Percentiles rank a stretch among this genome's conserved stretches.
These are phyloP conservation scores for Didymosphaeria variabile DNA, from an alignment of 2,329 filamentous ascomycete species.

Conservation along the genomic window DNA sequence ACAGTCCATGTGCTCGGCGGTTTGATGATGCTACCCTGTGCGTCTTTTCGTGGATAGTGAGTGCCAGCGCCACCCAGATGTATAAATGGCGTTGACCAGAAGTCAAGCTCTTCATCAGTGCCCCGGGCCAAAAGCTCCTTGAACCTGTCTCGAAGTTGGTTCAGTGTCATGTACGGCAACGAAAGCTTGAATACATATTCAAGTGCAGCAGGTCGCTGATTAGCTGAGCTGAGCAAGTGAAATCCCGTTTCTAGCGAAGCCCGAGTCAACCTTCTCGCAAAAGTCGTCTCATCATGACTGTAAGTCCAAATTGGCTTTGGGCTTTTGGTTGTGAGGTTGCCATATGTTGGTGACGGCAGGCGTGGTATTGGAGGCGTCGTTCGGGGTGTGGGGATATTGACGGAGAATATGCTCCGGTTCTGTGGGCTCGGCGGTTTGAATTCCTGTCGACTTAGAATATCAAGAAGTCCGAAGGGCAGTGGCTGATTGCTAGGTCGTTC, in stretches of 20 bases:
- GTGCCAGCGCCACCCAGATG: conserved; percentile 74
- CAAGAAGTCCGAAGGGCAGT: conserved; percentile 44
- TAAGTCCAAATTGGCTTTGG: conserved; percentile 61
- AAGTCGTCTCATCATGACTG: conserved; percentile 70
- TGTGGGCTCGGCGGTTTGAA: conserved; percentile 24
- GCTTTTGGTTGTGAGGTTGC: conserved; percentile 40
- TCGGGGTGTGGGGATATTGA: conserved; percentile 36
- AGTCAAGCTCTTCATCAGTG: conserved; percentile 62
- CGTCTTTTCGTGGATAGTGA: conserved; percentile 62
- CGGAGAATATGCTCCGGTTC: conserved; percentile 31
- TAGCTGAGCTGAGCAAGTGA: conserved; percentile 62
- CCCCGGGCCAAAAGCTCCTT: conserved; percentile 50
- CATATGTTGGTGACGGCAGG: conserved; percentile 32
- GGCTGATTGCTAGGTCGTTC: conserved; percentile 17
- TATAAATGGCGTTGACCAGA: conserved; percentile 69
- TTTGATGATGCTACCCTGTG: conserved; percentile 48
- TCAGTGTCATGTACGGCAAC: conserved; percentile 63
- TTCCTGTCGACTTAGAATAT: conserved; percentile 32
- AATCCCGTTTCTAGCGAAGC: conserved; percentile 70
- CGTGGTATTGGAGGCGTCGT: conserved; percentile 37
- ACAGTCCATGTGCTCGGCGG: conserved; percentile 43
- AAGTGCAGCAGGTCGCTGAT: conserved; percentile 36
- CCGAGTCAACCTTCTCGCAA: conserved; percentile 76
- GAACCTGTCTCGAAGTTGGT: conserved; percentile 53
- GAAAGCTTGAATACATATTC: conserved; percentile 74